These are phyloP conservation scores for Phytophthora megakarya DNA, from an alignment of 352 stramenopile species.

Conservation along the genomic window DNA sequence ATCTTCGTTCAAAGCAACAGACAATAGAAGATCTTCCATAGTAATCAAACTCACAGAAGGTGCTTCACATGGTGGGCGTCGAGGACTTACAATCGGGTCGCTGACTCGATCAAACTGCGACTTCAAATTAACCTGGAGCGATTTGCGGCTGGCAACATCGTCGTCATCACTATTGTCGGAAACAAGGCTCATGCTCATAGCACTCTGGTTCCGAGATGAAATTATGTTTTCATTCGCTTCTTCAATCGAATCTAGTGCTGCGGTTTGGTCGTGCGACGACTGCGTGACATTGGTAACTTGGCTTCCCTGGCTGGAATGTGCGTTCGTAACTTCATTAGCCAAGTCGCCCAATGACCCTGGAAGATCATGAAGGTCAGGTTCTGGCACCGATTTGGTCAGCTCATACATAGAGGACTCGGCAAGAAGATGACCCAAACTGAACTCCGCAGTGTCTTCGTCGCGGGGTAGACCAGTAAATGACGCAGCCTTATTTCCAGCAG, in stretches of 20 bases:
- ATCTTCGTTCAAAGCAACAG: constrained; percentile 34
- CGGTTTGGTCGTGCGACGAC: constrained; percentile 38
- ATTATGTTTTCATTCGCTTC: constrained; percentile 66
- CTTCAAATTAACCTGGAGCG: constrained; percentile 76
- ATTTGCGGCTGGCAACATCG: constrained; percentile 51
- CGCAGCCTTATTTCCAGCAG: constrained; percentile 4
- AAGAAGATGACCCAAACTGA: constrained; percentile 67
- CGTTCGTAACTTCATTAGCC: constrained; percentile 34
- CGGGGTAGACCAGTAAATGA: constrained; percentile 12
- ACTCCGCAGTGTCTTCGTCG: constrained; percentile 65
- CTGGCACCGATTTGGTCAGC: constrained; percentile 30
- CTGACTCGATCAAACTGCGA: constrained; percentile 74
- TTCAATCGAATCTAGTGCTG: constrained; percentile 62
- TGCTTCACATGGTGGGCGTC: constrained; percentile 9
- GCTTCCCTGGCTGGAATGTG: constrained; percentile 20
- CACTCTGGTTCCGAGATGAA: constrained; percentile 58
- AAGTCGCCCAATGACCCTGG: constrained; percentile 28
- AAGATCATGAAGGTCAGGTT: constrained; percentile 31
- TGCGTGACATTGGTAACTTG: constrained; percentile 10
- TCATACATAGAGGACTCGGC: constrained; percentile 59
- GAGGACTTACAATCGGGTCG: constrained; percentile 22
- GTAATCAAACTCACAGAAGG: constrained; percentile 35
- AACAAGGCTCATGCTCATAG: constrained; percentile 86
- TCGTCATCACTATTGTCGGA: constrained; percentile 66
- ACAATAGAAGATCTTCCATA: constrained; percentile 53